Conservation (phyloP, 2,329 filamentous ascomycete species). For the Didymella keratinophila region DNA sequence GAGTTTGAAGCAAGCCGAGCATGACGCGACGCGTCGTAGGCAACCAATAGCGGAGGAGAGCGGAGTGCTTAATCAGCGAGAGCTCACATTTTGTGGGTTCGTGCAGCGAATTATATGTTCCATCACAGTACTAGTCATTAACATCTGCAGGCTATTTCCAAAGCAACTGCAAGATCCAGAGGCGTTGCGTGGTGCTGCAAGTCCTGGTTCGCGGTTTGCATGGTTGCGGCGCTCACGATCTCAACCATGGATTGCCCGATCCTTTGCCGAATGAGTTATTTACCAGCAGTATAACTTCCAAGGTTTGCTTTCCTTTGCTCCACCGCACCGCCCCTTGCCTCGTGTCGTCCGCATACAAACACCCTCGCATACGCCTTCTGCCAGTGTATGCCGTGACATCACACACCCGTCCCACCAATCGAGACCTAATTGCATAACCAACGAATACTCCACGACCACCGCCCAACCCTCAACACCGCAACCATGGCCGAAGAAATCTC, state of each 20-base stretch:
- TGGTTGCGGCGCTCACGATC: not conserved
- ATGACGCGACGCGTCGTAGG: slow-evolving; percentile 32
- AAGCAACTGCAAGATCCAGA: not conserved
- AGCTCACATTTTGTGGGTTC: not conserved
- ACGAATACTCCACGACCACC: not conserved
- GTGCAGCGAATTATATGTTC: not conserved
- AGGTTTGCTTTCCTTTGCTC: not conserved
- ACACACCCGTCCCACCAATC: not conserved
- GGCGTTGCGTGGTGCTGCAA: not conserved
- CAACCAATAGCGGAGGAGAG: slow-evolving; percentile 28
- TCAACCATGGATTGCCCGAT: not conserved
- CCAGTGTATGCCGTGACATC: slow-evolving; percentile 3
- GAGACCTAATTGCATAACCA: not conserved
- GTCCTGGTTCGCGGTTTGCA: not conserved
- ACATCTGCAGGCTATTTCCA: no score
- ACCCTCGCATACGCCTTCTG: slow-evolving; percentile 10
- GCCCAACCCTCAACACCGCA: slow-evolving; percentile 1
- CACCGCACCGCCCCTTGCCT: slow-evolving; percentile 2
- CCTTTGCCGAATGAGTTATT: slow-evolving; percentile 9
- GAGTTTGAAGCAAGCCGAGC: not conserved
- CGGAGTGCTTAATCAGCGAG: slow-evolving; percentile 9
- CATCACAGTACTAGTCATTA: not conserved
- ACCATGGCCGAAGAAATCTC: slow-evolving; percentile 29
- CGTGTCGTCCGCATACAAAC: slow-evolving; percentile 7
- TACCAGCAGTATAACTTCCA: not conserved